Percentiles rank a stretch among this genome's conserved stretches.
phyloP scores from a whole-genome alignment of 1,284 basidiomycete species.

The Hypsizygus ulmarius region DNA sequence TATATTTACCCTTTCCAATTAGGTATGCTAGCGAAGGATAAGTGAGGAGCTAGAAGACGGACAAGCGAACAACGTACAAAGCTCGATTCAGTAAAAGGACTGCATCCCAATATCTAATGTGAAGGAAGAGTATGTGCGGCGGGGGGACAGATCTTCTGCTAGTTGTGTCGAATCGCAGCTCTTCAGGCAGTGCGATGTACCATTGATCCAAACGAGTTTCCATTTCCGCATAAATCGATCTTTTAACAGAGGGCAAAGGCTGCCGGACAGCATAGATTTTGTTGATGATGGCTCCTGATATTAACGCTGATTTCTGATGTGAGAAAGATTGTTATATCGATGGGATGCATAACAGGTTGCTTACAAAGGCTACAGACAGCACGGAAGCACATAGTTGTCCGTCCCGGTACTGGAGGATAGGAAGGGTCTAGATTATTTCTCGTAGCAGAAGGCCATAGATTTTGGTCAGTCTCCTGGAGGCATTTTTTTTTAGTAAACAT shows the following conservation, averaged over 20 bases:
- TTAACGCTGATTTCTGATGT: slow-evolving; percentile 38
- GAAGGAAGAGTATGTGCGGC: slow-evolving; percentile 68
- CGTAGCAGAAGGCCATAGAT: slow-evolving; percentile 52
- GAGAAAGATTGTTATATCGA: neutral
- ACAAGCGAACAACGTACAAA: slow-evolving; percentile 54
- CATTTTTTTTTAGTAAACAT: neutral
- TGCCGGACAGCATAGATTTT: slow-evolving; percentile 73
- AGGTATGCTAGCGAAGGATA: slow-evolving; percentile 48
- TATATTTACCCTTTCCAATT: slow-evolving; percentile 57
- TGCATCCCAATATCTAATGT: slow-evolving; percentile 77
- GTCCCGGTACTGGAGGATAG: slow-evolving; percentile 45
- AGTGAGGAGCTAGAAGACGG: neutral
- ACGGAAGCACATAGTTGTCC: slow-evolving; percentile 58
- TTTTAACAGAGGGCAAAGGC: slow-evolving; percentile 42
- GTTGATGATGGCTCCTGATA: slow-evolving; percentile 65
- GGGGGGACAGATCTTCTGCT: slow-evolving; percentile 52
- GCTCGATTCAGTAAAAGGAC: slow-evolving; percentile 78
- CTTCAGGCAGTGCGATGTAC: slow-evolving; percentile 69
- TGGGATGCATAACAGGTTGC: slow-evolving; percentile 18
- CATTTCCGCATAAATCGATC: slow-evolving; percentile 49
- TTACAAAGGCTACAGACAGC: slow-evolving; percentile 60
- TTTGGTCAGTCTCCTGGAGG: slow-evolving; percentile 51
- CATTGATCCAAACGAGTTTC: slow-evolving; percentile 75
- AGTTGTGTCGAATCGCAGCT: slow-evolving; percentile 56
- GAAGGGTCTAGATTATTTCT: slow-evolving; percentile 37